A percentile compares a stretch with the other conserved stretches of the same genome.
phyloP scores from a whole-genome alignment of 176 grass and related monocot genomes.

The Stipa capillata region DNA sequence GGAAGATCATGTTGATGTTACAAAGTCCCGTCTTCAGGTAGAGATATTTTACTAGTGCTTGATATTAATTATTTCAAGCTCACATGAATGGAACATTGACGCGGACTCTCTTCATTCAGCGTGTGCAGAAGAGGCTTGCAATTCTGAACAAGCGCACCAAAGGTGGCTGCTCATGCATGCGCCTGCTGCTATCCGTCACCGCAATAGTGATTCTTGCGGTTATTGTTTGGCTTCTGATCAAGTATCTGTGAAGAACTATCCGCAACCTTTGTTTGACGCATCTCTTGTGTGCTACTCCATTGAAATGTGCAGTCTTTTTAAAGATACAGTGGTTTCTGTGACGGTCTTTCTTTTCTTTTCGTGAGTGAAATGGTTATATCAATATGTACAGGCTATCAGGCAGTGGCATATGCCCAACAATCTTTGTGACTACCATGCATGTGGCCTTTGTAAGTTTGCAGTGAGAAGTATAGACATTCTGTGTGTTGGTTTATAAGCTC shows the following conservation, averaged over 20 bases:
- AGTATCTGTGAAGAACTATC: constrained; percentile 56
- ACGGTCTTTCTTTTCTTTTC: constrained; percentile 10
- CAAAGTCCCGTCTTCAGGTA: constrained; percentile 77
- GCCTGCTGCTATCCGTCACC: constrained; percentile 48
- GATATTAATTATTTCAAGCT: not conserved
- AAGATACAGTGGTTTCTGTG: constrained; percentile 19
- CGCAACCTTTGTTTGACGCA: not conserved
- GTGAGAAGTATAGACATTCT: not conserved
- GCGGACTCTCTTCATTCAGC: constrained; percentile 39
- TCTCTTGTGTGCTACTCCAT: not conserved
- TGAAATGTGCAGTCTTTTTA: constrained; percentile 28
- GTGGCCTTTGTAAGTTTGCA: constrained; percentile 1
- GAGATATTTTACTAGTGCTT: not conserved
- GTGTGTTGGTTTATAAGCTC: not conserved
- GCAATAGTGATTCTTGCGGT: constrained; percentile 69
- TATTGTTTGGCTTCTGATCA: constrained; percentile 79
- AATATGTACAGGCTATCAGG: not conserved
- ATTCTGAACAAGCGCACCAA: constrained; percentile 89
- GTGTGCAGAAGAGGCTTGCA: constrained; percentile 70
- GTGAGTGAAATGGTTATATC: constrained; percentile 12
- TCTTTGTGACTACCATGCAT: not conserved
- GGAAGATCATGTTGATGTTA: constrained; percentile 72
- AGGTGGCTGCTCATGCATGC: constrained; percentile 85
- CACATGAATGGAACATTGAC: not conserved
- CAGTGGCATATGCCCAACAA: not conserved